A percentile compares a stretch with the other conserved stretches of the same genome.
Conservation (phyloP, 2,329 filamentous ascomycete genomes). For the Leptographium flavum region DNA sequence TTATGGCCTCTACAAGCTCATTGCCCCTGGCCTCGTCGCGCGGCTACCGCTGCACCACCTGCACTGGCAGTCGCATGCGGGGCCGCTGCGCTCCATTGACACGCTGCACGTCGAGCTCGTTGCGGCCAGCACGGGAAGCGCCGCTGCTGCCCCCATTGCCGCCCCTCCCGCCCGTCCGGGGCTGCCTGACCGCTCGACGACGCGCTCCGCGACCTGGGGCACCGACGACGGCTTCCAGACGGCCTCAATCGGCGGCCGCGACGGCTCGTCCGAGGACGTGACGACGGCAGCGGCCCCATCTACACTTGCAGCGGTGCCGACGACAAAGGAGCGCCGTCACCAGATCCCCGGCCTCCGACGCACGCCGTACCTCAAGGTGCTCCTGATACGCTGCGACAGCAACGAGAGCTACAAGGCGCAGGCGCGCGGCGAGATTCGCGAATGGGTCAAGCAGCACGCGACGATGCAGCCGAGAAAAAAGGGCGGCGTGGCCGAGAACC, state of each 20-base stretch:
- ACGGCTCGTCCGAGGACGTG: slow-evolving; percentile 22
- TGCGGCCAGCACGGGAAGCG: too few relatives aligned
- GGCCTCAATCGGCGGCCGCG: slow-evolving; percentile 31
- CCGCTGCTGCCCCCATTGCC: too few relatives aligned
- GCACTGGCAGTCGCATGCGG: slow-evolving; percentile 90
- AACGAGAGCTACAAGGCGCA: slow-evolving; percentile 82
- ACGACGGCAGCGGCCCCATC: slow-evolving; percentile 21
- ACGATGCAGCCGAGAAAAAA: slow-evolving; percentile 43
- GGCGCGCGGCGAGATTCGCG: slow-evolving; percentile 63
- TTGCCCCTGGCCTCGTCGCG: slow-evolving; percentile 62
- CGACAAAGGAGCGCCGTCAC: slow-evolving; percentile 54
- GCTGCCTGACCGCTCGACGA: too few relatives aligned
- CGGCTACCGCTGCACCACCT: slow-evolving; percentile 80
- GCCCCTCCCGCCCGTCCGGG: too few relatives aligned
- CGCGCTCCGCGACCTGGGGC: too few relatives aligned
- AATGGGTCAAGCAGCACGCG: slow-evolving; percentile 78
- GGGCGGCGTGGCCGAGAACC: slow-evolving; percentile 67
- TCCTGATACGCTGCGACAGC: slow-evolving; percentile 84
- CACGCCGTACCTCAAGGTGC: slow-evolving; percentile 86
- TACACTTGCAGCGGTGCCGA: too few relatives aligned
- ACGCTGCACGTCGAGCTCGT: slow-evolving; percentile 82
- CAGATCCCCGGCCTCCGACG: slow-evolving; percentile 89
- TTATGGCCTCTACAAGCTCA: slow-evolving; percentile 68
- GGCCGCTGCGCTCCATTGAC: slow-evolving; percentile 84
- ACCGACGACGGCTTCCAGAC: slow-evolving; percentile 48